Evolutionary conservation across 805 yeast species (phyloP).

Genomic region (Candida piceae): DNA sequence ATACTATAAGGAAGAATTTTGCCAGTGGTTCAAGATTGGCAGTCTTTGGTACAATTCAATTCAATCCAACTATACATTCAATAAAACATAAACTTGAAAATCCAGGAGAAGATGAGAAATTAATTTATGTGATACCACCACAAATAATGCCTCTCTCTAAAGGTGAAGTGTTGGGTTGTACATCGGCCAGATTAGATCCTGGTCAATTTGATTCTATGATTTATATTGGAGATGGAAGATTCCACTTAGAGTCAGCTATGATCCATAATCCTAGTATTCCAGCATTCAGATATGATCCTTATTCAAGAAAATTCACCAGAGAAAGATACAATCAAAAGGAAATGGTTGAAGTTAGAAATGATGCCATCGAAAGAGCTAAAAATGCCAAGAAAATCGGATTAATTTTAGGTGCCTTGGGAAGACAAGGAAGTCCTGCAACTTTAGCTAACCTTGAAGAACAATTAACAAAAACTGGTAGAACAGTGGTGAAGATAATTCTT

Average conservation of each 20-base stretch:
- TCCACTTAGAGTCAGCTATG: constrained; percentile 94
- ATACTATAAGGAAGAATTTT: constrained; percentile 72
- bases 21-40: constrained; percentile 62
- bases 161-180: constrained; percentile 96
- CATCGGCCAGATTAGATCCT: constrained; percentile 74
- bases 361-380: constrained; percentile 64
- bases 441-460: constrained; percentile 57
- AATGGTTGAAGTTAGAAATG: constrained; percentile 65
- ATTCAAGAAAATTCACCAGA: constrained; percentile 81
- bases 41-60: constrained; percentile 92
- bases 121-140: constrained; percentile 71
- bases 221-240: constrained; percentile 93
- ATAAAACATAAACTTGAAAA: constrained; percentile 55
- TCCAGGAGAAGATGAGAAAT: constrained; percentile 29
- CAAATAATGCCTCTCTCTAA: constrained; percentile 89
- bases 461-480: constrained; percentile 50
- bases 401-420: constrained; percentile 87
- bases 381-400: constrained; percentile 68
- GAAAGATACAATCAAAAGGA: constrained; percentile 87
- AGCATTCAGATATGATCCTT: constrained; percentile 94
- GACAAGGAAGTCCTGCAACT: constrained; percentile 88
- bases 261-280: constrained; percentile 92
- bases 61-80: constrained; percentile 89
- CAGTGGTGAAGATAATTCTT: constrained; percentile 73
- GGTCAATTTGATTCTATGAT: constrained; percentile 72